phyloP scores from a whole-genome alignment of 768 basidiomycete genomes.

The Dioszegia aurantiaca region DNA sequence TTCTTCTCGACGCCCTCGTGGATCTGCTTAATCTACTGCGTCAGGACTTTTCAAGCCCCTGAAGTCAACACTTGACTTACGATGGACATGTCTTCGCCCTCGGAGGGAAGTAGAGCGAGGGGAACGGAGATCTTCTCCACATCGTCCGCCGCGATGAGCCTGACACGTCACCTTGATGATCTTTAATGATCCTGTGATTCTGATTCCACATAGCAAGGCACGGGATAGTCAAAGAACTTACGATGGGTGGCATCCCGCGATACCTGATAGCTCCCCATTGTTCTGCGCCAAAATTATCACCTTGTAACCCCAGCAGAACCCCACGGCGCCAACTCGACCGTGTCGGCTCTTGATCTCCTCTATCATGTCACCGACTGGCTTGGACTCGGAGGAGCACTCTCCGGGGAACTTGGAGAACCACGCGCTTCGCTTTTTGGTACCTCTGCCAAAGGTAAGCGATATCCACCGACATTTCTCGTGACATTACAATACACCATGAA shows the following conservation, averaged over 20 bases:
- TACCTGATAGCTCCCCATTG: slow-evolving; percentile 50
- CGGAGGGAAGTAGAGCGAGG: slow-evolving; percentile 60
- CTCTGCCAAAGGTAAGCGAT: too few species aligned
- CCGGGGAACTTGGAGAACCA: slow-evolving; percentile 62
- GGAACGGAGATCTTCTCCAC: slow-evolving; percentile 59
- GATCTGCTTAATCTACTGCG: slow-evolving; percentile 33
- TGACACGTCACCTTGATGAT: slow-evolving; percentile 42
- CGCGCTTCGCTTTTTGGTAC: slow-evolving; percentile 54
- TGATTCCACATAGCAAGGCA: too few species aligned
- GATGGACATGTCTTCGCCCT: slow-evolving; percentile 62
- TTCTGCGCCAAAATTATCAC: slow-evolving; percentile 18
- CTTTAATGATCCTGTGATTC: too few species aligned
- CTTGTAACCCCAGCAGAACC: slow-evolving; percentile 49
- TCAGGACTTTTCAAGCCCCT: not conserved
- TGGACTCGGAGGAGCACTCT: slow-evolving; percentile 46
- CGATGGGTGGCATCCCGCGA: slow-evolving; percentile 57
- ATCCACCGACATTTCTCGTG: slow-evolving; percentile 5
- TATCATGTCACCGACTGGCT: slow-evolving; percentile 20
- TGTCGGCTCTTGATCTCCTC: slow-evolving; percentile 22
- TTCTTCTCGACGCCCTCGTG: slow-evolving; percentile 34
- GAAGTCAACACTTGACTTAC: slow-evolving; percentile 53
- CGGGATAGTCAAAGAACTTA: slow-evolving; percentile 53
- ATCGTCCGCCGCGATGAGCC: slow-evolving; percentile 53
- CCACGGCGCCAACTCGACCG: slow-evolving; percentile 30
- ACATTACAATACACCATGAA: too few species aligned